Base-by-base conservation (phyloP, 2,329 filamentous ascomycete genomes). In the Dactylonectria macrodidyma region DNA sequence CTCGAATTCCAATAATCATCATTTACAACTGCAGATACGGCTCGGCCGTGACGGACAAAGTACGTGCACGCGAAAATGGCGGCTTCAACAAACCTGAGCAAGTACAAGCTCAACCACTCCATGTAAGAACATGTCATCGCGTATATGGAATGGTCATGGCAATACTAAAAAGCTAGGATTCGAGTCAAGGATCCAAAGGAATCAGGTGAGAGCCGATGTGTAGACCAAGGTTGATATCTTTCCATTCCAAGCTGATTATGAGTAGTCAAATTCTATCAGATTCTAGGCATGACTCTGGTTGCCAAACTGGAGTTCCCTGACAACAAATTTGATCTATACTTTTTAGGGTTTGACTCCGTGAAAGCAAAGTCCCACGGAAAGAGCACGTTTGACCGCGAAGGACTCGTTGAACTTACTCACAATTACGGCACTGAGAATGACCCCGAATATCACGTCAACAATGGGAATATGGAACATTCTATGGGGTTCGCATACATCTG, bases 291-390 rank as follows among this genome's bases (percentile, higher is more conserved):
- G 88, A 95, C 87, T 78, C 83, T 95, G 70, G 88, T 98, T 81
- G 90, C 93, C 78, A 93, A 95, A 83, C 86, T 96, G 54, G 86
- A 92, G 70, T 93, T 94, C 78, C 93, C 95, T 14, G 95, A 97
- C 67, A 90, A 90, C 81, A 97, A 97, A 79, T 98, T 98, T 81
- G 94, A 96, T 77, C 90, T 98, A 30, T 98, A 98, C 86, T 98
- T 98, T 84, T 87, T 99, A 67, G 95, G 92, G 67, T 98, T 97
- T 83, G 92, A 97, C 79, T 89, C 90, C 38, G 89, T 94, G 9
- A 86, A 88, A 41, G 92, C 95, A 14, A 84, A 89, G n/a, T 96
- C 93, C 9, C 85, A 88, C 64, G 92, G 91, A 76, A 91, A 91
- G 71, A 89, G 91, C 77, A 78, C 83, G 34, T 95, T 92, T 84